Evolutionary conservation across 139 green algal species (phyloP), one percentile per base, ranked within the genome.

Genomic region (Volvox reticuliferus): DNA sequence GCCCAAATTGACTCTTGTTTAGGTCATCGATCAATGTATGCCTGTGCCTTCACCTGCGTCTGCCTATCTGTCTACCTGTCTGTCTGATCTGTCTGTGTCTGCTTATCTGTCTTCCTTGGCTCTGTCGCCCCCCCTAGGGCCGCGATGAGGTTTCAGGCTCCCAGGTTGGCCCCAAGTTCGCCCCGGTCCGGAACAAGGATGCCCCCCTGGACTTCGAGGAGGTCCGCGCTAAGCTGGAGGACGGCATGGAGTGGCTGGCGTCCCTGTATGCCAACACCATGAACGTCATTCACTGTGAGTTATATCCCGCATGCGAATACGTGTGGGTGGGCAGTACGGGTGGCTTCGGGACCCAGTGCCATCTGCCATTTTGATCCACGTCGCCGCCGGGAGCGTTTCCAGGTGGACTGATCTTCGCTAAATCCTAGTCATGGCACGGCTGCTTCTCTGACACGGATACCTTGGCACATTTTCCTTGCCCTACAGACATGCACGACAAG

Each of bases 181-280:
- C 93, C 2, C 82, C 94, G 6, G 79, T 95, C 68, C 33, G 82
- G 35, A 90, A 88, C 91, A 71, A 79, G 35, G 90, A 94, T 68
- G 91, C 87, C 35, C 93, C 93, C 21, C 90, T 98, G 65, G 86
- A 95, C 30, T 98, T 94, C 86, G 91, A 97, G 35, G 93, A 95
- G 79, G 92, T 97, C 79, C 86, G 90, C 86, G 82, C 65, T 68
- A 92, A 92, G 71, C 91, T 97, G 80, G 93, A 97, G 33, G 69
- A 90, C 24, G 94, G 89, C 93, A 96, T 98, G 95, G 94, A 95
- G 68, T 98, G 95, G 96, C 91, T 98, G 71, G 92, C 93, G 0
- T 79, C 81, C 26, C 82, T 98, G 77, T 98, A 98, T 91, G 91
- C 93, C 77, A 94, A 97, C 91, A 97, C 95, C 44, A 98, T 98